phyloP scores from a whole-genome alignment of 2,329 filamentous ascomycete genomes.

The Helminthosporium solani region DNA sequence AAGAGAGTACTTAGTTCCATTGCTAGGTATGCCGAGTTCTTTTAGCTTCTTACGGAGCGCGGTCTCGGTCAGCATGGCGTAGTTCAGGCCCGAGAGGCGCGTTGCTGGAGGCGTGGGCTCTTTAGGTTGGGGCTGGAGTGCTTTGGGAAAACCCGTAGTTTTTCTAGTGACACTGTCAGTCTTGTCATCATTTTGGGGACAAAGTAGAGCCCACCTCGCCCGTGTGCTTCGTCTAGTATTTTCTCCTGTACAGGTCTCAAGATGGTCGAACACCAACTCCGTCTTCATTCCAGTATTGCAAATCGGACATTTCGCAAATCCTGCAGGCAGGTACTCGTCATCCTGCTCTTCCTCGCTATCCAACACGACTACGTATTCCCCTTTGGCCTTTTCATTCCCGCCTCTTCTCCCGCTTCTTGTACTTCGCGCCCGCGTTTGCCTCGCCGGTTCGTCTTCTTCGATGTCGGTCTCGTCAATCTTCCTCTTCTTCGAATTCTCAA shows the following conservation, averaged over 20 bases:
- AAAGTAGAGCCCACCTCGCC: constrained; percentile 25
- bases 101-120: constrained; percentile 44
- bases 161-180: constrained; percentile 14
- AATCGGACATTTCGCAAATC: constrained; percentile 79
- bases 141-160: constrained; percentile 21
- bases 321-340: constrained; percentile 59
- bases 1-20: constrained; percentile 67
- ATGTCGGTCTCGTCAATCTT: constrained; percentile 53
- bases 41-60: constrained; percentile 76
- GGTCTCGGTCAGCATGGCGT: constrained; percentile 79
- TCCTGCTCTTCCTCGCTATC: constrained; percentile 45
- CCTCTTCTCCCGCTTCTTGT: constrained; percentile 36
- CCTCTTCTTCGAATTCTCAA: constrained; percentile 45
- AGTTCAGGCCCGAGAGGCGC: constrained; percentile 73
- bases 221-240: constrained; percentile 32
- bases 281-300: constrained; percentile 80
- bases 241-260: constrained; percentile 64
- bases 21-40: constrained; percentile 74
- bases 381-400: constrained; percentile 15
- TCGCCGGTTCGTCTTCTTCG: constrained; percentile 43
- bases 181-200: not conserved
- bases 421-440: constrained; percentile 35
- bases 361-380: constrained; percentile 38
- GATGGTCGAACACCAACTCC: constrained; percentile 72
- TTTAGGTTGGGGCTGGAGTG: constrained; percentile 28